These are phyloP conservation scores for Pseudogymnoascus sp. DNA, from an alignment of 2,329 filamentous ascomycete genomes.

Conservation along the genomic window DNA sequence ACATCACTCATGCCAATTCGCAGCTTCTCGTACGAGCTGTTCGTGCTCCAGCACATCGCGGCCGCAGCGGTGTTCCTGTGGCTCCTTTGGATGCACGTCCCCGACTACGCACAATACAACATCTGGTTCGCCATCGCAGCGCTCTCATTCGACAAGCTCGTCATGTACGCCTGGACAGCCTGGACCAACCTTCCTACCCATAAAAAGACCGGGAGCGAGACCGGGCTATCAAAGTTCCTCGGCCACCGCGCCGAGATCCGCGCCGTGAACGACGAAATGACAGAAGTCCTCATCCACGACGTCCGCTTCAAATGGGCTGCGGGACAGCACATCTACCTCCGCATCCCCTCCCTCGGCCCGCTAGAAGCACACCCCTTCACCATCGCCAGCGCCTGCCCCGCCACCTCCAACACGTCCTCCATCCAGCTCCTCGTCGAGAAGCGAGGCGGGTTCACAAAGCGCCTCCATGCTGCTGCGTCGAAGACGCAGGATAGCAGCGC, in stretches of 20 bases:
- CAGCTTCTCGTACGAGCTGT: slow-evolving; percentile 60
- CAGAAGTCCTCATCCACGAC: slow-evolving; percentile 51
- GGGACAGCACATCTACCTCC: slow-evolving; percentile 54
- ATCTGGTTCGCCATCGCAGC: slow-evolving; percentile 59
- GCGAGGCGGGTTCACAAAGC: slow-evolving; percentile 49
- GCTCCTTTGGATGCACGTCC: slow-evolving; percentile 56
- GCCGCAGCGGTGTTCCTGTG: slow-evolving; percentile 55
- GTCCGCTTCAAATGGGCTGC: slow-evolving; percentile 51
- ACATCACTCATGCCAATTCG: slow-evolving; percentile 56
- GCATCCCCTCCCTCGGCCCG: slow-evolving; percentile 42
- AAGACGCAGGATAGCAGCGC: slow-evolving; percentile 28
- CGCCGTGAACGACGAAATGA: slow-evolving; percentile 43
- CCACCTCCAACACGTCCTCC: slow-evolving; percentile 41
- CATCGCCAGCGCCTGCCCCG: slow-evolving; percentile 45
- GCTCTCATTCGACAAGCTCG: slow-evolving; percentile 45
- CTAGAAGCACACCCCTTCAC: slow-evolving; percentile 55
- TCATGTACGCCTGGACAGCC: slow-evolving; percentile 28
- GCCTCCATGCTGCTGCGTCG: slow-evolving; percentile 41
- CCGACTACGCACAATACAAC: slow-evolving; percentile 49
- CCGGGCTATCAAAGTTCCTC: slow-evolving; percentile 30
- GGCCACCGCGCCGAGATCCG: slow-evolving; percentile 45
- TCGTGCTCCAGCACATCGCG: slow-evolving; percentile 59
- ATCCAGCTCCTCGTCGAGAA: slow-evolving; percentile 51
- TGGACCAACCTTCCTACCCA: slow-evolving; percentile 44
- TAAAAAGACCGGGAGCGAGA: slow-evolving; percentile 11